A percentile compares a stretch with the other conserved stretches of the same genome.
Evolutionary conservation across 2,329 filamentous ascomycete species (phyloP).

Genomic region (Pestalotiopsis fici): DNA sequence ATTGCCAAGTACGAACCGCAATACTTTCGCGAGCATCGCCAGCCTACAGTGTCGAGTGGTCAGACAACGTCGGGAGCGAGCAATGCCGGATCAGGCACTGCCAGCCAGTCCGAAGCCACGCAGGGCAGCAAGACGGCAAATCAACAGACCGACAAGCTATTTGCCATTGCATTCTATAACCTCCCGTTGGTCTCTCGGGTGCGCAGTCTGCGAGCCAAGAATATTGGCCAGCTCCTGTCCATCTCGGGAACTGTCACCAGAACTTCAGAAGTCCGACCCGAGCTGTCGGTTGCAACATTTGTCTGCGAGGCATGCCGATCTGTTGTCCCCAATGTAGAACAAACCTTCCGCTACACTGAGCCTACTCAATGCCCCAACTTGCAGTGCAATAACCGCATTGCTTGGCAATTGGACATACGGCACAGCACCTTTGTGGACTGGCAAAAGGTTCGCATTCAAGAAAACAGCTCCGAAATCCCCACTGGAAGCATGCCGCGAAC

Average conservation of each 20-base stretch:
- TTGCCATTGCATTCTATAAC: conserved; percentile 92
- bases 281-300: conserved; percentile 90
- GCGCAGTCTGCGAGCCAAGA: conserved; percentile 80
- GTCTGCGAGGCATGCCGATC: conserved; percentile 85
- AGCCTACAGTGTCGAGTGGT: conserved; percentile 75
- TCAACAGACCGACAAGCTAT: conserved; percentile 96
- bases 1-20: conserved; percentile 92
- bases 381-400: conserved; percentile 82
- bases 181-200: conserved; percentile 84
- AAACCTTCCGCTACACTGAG: conserved; percentile 97
- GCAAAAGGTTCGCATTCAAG: conserved; percentile 98
- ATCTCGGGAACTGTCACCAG: conserved; percentile 96
- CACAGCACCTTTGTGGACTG: conserved; percentile 98
- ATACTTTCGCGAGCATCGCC: conserved; percentile 91
- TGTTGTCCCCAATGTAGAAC: conserved; percentile 87
- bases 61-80: conserved; percentile 69
- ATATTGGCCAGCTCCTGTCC: conserved; percentile 90
- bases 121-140: conserved; percentile 77
- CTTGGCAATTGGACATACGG: conserved; percentile 96
- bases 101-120: conserved; percentile 59
- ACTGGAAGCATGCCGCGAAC: conserved; percentile 98
- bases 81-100: conserved; percentile 62
- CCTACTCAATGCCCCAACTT: conserved; percentile 92
- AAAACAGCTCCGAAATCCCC: conserved; percentile 97
- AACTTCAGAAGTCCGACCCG: conserved; percentile 94